Conservation (phyloP, 2,329 filamentous ascomycete genomes). For the Nothophaeocryptopus gaeumannii region DNA sequence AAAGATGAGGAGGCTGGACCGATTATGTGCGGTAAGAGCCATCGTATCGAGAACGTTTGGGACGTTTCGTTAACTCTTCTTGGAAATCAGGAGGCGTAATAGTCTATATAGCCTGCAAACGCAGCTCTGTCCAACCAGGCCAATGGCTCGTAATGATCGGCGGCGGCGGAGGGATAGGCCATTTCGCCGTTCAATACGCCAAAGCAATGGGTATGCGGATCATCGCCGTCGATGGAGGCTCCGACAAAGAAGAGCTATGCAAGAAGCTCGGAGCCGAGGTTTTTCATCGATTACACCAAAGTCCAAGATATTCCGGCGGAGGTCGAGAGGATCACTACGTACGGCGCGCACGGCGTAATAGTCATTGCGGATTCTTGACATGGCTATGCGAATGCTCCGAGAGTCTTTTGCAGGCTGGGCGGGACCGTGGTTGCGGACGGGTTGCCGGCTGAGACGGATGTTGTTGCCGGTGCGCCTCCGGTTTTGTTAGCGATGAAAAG, state of each 20-base stretch:
- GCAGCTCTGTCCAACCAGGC: constrained; percentile 37
- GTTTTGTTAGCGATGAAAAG: constrained; percentile 40
- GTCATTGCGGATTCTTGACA: constrained; percentile 37
- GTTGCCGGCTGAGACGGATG: constrained; percentile 33
- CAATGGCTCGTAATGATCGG: constrained; percentile 42
- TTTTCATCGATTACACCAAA: constrained; percentile 38
- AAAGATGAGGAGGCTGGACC: constrained; percentile 38
- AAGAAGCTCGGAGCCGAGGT: constrained; percentile 39
- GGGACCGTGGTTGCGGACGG: constrained; percentile 41
- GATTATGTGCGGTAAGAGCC: constrained; percentile 35
- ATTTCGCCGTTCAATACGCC: constrained; percentile 34
- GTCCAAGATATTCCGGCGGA: constrained; percentile 37
- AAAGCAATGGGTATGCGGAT: constrained; percentile 38
- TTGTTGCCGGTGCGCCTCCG: constrained; percentile 41
- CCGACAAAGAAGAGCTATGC: constrained; percentile 38
- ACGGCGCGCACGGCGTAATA: constrained; percentile 40
- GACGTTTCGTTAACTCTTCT: not conserved
- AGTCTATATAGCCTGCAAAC: constrained; percentile 34
- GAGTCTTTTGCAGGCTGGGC: constrained; percentile 34
- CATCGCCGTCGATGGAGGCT: constrained; percentile 40
- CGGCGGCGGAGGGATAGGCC: constrained; percentile 35
- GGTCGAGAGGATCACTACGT: constrained; percentile 37
- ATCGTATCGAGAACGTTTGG: not conserved
- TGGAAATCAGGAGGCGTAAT: constrained; percentile 31
- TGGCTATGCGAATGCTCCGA: constrained; percentile 38